These are phyloP conservation scores for Epichloe typhina DNA, from an alignment of 2,329 filamentous ascomycete genomes.

Conservation along the genomic window DNA sequence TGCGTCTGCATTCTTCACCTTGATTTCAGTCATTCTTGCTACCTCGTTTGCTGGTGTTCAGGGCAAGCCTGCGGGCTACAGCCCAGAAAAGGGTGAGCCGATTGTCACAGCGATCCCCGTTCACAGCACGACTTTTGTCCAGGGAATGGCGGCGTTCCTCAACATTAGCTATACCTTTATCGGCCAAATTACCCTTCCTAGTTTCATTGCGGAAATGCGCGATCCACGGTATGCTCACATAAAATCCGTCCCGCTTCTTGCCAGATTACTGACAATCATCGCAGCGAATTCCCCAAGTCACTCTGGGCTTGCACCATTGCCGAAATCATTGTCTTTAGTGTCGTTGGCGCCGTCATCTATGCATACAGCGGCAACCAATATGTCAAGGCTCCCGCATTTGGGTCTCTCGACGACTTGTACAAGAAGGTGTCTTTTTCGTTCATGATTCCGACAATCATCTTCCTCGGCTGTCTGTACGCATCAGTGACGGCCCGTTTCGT, in stretches of 20 bases:
- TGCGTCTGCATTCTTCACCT: constrained; percentile 73
- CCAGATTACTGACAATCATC: constrained; percentile 18
- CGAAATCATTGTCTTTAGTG: constrained; percentile 73
- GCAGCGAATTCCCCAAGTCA: constrained; percentile 78
- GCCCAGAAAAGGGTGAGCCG: constrained; percentile 44
- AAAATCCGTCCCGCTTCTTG: too few species aligned
- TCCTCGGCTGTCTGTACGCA: constrained; percentile 81
- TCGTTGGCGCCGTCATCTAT: constrained; percentile 72
- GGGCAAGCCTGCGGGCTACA: constrained; percentile 56
- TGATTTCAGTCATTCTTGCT: constrained; percentile 74
- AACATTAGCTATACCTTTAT: constrained; percentile 97
- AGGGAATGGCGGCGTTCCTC: constrained; percentile 75
- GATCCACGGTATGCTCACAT: constrained; percentile 31
- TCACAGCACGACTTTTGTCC: constrained; percentile 63
- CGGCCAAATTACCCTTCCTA: constrained; percentile 84
- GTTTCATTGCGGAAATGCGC: constrained; percentile 91
- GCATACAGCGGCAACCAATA: constrained; percentile 84
- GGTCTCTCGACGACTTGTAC: constrained; percentile 63
- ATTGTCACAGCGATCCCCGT: constrained; percentile 56
- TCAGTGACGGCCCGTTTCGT: constrained; percentile 82
- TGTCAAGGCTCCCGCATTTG: constrained; percentile 77
- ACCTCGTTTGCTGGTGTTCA: constrained; percentile 72
- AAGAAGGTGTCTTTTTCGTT: constrained; percentile 88
- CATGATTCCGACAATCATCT: constrained; percentile 91
- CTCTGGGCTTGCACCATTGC: constrained; percentile 83